Conservation (phyloP, 2,329 filamentous ascomycete genomes). For the Pyrenophora teres region DNA sequence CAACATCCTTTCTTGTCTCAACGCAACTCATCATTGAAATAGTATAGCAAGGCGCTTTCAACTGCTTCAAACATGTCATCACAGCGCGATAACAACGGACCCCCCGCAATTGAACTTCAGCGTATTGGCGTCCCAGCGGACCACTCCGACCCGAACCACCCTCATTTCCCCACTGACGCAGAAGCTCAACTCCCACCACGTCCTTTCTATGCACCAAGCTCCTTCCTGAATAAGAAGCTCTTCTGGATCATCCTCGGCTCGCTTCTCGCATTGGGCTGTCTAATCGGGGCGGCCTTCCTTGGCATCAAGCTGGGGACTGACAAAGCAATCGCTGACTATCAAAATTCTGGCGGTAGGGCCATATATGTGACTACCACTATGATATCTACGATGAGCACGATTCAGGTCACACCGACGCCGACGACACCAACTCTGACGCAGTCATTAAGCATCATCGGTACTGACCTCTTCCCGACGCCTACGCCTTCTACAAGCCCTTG, state of each 20-base stretch:
- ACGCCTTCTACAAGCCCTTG: background rate
- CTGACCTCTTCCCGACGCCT: too few species aligned
- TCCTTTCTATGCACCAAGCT: background rate
- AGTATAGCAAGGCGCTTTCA: background rate
- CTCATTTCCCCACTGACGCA: conserved; percentile 2
- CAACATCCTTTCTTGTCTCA: too few species aligned
- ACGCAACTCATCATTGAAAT: too few species aligned
- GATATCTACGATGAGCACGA: too few species aligned
- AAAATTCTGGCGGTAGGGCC: too few species aligned
- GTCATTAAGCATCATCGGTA: too few species aligned
- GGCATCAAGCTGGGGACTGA: background rate
- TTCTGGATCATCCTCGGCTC: background rate
- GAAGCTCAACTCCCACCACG: background rate
- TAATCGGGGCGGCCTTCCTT: background rate
- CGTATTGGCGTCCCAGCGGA: conserved; percentile 5
- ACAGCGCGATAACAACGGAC: background rate
- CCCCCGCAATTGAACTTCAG: background rate
- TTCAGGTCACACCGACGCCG: too few species aligned
- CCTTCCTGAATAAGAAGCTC: background rate
- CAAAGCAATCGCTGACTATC: too few species aligned
- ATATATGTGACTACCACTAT: too few species aligned
- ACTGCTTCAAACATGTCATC: background rate
- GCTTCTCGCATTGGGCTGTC: rapidly evolving
- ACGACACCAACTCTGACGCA: too few species aligned
- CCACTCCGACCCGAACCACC: conserved; percentile 6